Conservation (phyloP, 805 yeast species). For the Ogataea angusta region DNA sequence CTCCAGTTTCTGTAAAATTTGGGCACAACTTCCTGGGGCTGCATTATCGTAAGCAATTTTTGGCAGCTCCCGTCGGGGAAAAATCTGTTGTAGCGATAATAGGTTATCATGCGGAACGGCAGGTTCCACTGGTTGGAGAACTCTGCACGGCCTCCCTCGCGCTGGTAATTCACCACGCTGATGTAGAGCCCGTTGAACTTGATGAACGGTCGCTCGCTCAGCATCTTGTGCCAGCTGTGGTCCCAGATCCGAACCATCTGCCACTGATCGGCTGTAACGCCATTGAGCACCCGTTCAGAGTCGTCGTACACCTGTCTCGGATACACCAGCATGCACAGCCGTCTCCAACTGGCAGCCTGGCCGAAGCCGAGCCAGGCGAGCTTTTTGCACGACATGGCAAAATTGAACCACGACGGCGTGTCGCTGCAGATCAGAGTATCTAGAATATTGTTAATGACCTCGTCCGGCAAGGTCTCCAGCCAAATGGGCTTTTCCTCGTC, state of each 20-base stretch:
- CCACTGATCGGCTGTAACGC: slow-evolving; percentile 33
- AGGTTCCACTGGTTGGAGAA: slow-evolving; percentile 63
- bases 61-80: slow-evolving; percentile 74
- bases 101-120: slow-evolving; percentile 82
- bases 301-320: slow-evolving; percentile 52
- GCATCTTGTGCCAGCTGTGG: slow-evolving; percentile 49
- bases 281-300: slow-evolving; percentile 37
- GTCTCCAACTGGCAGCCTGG: slow-evolving; percentile 47
- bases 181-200: slow-evolving; percentile 84
- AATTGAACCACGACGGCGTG: slow-evolving; percentile 64
- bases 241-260: slow-evolving; percentile 40
- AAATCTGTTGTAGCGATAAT: slow-evolving; percentile 81
- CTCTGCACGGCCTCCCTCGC: slow-evolving; percentile 76
- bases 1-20: slow-evolving; percentile 38
- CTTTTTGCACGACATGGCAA: slow-evolving; percentile 57
- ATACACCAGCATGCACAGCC: slow-evolving; percentile 48
- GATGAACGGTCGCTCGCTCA: slow-evolving; percentile 65
- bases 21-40: slow-evolving; percentile 68
- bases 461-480: slow-evolving; percentile 51
- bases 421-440: slow-evolving; percentile 43
- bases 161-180: slow-evolving; percentile 76
- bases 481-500: slow-evolving; percentile 38
- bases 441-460: slow-evolving; percentile 51
- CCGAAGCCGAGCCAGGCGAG: slow-evolving; percentile 57
- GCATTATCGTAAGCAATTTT: slow-evolving; percentile 65